A percentile compares a stretch with the other conserved stretches of the same genome.
phyloP scores from a whole-genome alignment of 2,329 filamentous ascomycete species.

The Chalara sp. region DNA sequence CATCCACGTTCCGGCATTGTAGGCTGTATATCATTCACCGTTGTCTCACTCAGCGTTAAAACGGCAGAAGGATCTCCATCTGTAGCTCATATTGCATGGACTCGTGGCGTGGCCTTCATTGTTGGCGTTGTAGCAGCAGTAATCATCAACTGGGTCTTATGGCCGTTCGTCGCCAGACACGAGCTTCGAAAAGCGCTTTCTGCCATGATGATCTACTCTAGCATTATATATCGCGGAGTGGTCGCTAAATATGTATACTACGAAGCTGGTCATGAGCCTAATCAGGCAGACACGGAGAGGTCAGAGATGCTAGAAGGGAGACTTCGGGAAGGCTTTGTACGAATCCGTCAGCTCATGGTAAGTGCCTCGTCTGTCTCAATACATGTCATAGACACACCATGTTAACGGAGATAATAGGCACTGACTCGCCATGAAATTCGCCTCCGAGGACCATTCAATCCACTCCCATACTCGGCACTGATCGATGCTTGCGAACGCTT shows the following conservation, averaged over 20 bases:
- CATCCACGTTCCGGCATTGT: slow-evolving; percentile 53
- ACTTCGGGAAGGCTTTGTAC: slow-evolving; percentile 52
- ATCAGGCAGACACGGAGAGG: slow-evolving; percentile 40
- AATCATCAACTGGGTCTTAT: slow-evolving; percentile 51
- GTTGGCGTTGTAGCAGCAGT: slow-evolving; percentile 47
- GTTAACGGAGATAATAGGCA: slow-evolving; percentile 25
- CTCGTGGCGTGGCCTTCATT: slow-evolving; percentile 43
- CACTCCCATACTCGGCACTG: slow-evolving; percentile 47
- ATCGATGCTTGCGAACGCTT: slow-evolving; percentile 50
- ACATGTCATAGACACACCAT: neutral
- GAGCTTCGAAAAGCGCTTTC: slow-evolving; percentile 49
- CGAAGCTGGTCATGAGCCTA: slow-evolving; percentile 44
- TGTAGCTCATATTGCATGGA: slow-evolving; percentile 35
- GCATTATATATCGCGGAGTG: slow-evolving; percentile 47
- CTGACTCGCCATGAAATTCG: slow-evolving; percentile 54
- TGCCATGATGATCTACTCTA: slow-evolving; percentile 50
- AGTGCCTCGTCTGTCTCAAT: neutral
- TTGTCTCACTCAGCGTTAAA: slow-evolving; percentile 40
- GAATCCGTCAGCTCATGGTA: slow-evolving; percentile 46
- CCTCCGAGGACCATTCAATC: slow-evolving; percentile 49
- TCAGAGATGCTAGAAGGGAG: slow-evolving; percentile 54
- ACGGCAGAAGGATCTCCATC: slow-evolving; percentile 26
- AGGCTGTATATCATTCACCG: slow-evolving; percentile 49
- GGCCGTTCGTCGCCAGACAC: slow-evolving; percentile 55
- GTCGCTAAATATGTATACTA: slow-evolving; percentile 54